A percentile compares a stretch with the other conserved stretches of the same genome.
These are phyloP conservation scores for Trichoderma asperellum DNA, from an alignment of 2,329 filamentous ascomycete species.

Conservation along the genomic window DNA sequence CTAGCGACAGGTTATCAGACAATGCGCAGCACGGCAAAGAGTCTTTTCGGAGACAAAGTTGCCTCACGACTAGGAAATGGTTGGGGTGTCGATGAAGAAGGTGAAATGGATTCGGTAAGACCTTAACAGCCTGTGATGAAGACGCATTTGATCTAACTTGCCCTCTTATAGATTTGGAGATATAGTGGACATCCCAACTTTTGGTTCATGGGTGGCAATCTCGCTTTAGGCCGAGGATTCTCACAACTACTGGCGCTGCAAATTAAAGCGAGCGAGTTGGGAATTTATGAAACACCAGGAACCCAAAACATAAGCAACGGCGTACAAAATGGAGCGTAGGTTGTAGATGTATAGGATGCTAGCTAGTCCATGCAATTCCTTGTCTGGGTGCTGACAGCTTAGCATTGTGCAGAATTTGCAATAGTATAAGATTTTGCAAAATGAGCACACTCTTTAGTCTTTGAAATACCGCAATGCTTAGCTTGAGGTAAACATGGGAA, in stretches of 20 bases:
- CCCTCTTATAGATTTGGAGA: conserved; percentile 51
- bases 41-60: not conserved
- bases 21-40: conserved; percentile 3
- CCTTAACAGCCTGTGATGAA: not conserved
- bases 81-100: conserved; percentile 64
- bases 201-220: conserved; percentile 68
- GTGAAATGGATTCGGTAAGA: conserved; percentile 56
- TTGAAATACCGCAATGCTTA: not conserved
- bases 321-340: not conserved
- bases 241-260: conserved; percentile 59
- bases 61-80: conserved; percentile 53
- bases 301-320: not conserved
- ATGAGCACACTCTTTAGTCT: not conserved
- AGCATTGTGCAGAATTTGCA: not conserved
- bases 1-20: conserved; percentile 10
- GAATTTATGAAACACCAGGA: conserved; percentile 5
- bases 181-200: conserved; percentile 64
- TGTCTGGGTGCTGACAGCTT: not conserved
- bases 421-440: not conserved
- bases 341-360: no score
- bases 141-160: not conserved
- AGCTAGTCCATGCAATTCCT: not conserved
- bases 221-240: conserved; percentile 64
- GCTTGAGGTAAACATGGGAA: not conserved
- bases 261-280: conserved; percentile 49